Evolutionary conservation across 768 basidiomycete species (phyloP), one percentile per base, ranked within the genome.

Genomic region (Filobasidium floriforme): DNA sequence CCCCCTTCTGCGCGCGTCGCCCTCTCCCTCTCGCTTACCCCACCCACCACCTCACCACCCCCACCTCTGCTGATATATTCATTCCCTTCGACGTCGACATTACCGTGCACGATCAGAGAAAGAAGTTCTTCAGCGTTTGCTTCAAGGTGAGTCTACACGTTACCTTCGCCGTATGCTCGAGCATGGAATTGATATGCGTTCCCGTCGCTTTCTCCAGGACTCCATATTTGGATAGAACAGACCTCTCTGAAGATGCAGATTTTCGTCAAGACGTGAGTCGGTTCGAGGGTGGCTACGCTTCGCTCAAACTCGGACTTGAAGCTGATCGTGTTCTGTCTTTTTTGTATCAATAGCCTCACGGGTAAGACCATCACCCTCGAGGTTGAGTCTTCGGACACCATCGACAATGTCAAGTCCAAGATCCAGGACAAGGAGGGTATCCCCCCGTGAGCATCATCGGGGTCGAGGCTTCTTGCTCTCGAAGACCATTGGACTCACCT

Each of bases 281-380:
- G 46, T 7, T 41, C 18, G 4, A 55, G 49, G 37, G 32, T 15
- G 29, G 68, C 12, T 59, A 71, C 41, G 63, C 60, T 66, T 44
- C 44, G n/a, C n/a, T n/a, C n/a, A n/a, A 40, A 24, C 41, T 32
- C 62, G 63, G 61, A 68, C 32, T 51, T 57, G 61, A 63, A 68
- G 70, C 62, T n/a, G 24, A 12, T 44, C 22, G 11, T 14, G 15
- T 29, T 46, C 10, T 62, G 68, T 65, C 41, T 66, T n/a, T 15
- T 40, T 71, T 26, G 52, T 69, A 7, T 57, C 22, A 32, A 24
- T 74, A 92, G 89, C 88, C 89, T 94, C 75, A 94, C 92, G 86
- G 92, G 92, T 80, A 96, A 96, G 84, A 97, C 93, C 74, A 92
- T 93, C 84, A 93, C 91, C 78, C 88, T 96, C 81, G 92, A 93